Percentiles rank a stretch among this genome's conserved stretches.
Evolutionary conservation across 306 rosid species (phyloP).

Genomic region (Citrullus amarus): DNA sequence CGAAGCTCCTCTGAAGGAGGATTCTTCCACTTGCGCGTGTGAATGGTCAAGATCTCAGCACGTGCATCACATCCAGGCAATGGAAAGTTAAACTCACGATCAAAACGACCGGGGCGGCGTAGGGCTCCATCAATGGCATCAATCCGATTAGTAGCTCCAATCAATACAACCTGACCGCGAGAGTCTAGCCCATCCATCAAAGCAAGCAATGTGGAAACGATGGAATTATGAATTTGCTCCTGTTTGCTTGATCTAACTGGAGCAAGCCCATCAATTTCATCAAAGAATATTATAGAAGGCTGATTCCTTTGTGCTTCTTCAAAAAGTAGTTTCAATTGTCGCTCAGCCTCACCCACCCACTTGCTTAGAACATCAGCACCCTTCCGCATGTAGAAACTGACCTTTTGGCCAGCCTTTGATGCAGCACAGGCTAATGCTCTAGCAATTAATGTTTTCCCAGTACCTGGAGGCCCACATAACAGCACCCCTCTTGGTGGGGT

Average conservation of each 20-base stretch:
- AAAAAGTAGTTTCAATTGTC: conserved; percentile 90
- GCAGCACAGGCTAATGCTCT: conserved; percentile 98
- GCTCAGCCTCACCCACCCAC: conserved; percentile 99
- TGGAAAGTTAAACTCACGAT: conserved; percentile 88
- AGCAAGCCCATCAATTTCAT: conserved; percentile 97
- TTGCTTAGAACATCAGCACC: conserved; percentile 97
- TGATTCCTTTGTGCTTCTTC: conserved; percentile 99
- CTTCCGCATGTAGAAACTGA: conserved; percentile 97
- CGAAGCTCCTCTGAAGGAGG: conserved; percentile 76
- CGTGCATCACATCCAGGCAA: conserved; percentile 96
- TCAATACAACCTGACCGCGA: conserved; percentile 97
- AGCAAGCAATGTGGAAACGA: conserved; percentile 97
- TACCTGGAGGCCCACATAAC: conserved; percentile 98
- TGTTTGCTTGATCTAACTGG: conserved; percentile 99
- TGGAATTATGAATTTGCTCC: conserved; percentile 98
- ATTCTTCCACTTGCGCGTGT: conserved; percentile 91
- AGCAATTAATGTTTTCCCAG: conserved; percentile 93
- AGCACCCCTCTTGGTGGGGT: conserved; percentile 97
- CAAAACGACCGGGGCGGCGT: conserved; percentile 98
- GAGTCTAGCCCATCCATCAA: conserved; percentile 99
- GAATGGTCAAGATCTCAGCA: conserved; percentile 85
- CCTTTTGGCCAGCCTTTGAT: conserved; percentile 98
- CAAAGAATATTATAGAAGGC: conserved; percentile 93
- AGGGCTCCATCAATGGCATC: conserved; percentile 98
- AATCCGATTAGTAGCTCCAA: conserved; percentile 96